Evolutionary conservation across 164 flowering plant species (phyloP).

Genomic region (Magnolia officinalis): DNA sequence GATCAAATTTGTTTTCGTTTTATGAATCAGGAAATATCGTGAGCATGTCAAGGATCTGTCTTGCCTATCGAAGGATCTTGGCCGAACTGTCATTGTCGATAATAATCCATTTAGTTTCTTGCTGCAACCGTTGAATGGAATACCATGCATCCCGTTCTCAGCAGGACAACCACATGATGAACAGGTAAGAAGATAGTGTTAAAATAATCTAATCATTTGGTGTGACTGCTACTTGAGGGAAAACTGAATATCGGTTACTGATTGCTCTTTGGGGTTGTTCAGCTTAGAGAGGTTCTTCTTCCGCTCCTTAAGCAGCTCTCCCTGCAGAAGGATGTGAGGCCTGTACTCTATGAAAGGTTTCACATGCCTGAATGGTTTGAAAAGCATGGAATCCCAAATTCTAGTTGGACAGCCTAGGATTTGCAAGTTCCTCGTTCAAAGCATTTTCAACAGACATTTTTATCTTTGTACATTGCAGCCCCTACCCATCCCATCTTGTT

Average conservation of each 20-base stretch:
- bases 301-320: constrained; percentile 86
- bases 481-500: background rate
- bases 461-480: background rate
- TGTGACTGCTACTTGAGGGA: background rate
- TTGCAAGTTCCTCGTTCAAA: background rate
- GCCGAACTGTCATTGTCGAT: constrained; percentile 79
- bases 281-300: constrained; percentile 86
- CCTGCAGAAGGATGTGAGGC: constrained; percentile 72
- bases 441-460: background rate
- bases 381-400: constrained; percentile 74
- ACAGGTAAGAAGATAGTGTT: constrained; percentile 50
- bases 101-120: constrained; percentile 97
- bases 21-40: constrained; percentile 58
- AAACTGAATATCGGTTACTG: background rate
- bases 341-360: constrained; percentile 68
- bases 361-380: constrained; percentile 98
- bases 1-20: background rate
- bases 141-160: constrained; percentile 92
- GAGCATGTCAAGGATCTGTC: constrained; percentile 95
- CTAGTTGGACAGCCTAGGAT: constrained; percentile 6
- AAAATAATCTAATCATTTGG: background rate
- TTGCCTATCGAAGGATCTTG: constrained; percentile 62
- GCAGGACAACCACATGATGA: constrained; percentile 81
- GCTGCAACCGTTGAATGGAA: constrained; percentile 88
- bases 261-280: constrained; percentile 7